Conservation (phyloP, 2,329 filamentous ascomycete genomes). For the Fusarium staphyleae region DNA sequence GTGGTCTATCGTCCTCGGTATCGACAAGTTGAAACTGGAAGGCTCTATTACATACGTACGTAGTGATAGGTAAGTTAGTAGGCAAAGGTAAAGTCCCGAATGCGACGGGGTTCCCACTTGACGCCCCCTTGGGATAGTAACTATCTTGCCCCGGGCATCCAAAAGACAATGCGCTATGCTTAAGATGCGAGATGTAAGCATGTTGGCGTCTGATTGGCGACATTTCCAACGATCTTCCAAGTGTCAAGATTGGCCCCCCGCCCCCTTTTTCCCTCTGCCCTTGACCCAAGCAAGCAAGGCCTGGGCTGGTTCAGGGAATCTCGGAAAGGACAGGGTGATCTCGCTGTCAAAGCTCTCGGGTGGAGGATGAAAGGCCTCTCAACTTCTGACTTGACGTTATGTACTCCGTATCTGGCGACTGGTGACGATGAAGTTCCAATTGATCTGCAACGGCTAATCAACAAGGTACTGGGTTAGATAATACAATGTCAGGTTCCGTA, state of each 20-base stretch:
- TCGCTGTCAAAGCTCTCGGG: background rate
- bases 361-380: too few relatives aligned
- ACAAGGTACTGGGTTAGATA: conserved; percentile 9
- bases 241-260: conserved; percentile 4
- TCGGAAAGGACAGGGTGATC: background rate
- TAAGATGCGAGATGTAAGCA: background rate
- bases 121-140: background rate
- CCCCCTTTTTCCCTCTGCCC: conserved; percentile 1
- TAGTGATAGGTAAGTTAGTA: too few relatives aligned
- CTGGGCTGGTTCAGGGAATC: background rate
- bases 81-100: too few relatives aligned
- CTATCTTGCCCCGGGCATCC: background rate
- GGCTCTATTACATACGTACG: too few relatives aligned
- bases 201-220: background rate
- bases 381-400: too few relatives aligned
- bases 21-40: too few relatives aligned
- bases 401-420: background rate
- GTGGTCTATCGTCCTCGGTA: too few relatives aligned
- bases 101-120: too few relatives aligned
- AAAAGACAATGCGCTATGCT: background rate
- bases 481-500: too few relatives aligned
- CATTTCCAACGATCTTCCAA: conserved; percentile 1
- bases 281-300: too few relatives aligned
- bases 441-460: conserved; percentile 7
- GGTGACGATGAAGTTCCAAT: background rate